phyloP scores from a whole-genome alignment of 2,329 filamentous ascomycete genomes.

The Incumbomyces lentus region DNA sequence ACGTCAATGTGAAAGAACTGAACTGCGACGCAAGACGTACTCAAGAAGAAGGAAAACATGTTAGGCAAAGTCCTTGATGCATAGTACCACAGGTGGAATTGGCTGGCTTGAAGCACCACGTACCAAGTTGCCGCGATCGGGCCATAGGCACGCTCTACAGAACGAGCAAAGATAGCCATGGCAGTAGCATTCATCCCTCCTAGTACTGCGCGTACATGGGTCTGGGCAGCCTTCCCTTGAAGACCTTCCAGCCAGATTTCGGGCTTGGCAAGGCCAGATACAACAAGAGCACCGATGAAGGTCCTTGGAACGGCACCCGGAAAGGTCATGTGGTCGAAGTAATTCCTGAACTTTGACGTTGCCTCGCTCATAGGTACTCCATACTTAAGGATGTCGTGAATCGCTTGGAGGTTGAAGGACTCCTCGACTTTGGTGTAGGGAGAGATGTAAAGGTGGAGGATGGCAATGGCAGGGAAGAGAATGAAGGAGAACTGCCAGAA shows the following conservation, averaged over 20 bases:
- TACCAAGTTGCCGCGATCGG: slow-evolving; percentile 65
- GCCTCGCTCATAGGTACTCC: slow-evolving; percentile 56
- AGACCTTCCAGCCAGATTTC: slow-evolving; percentile 45
- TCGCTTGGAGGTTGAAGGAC: slow-evolving; percentile 92
- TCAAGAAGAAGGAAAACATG: slow-evolving; percentile 86
- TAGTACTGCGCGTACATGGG: slow-evolving; percentile 60
- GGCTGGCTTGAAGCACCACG: slow-evolving; percentile 62
- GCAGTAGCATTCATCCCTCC: slow-evolving; percentile 64
- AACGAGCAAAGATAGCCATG: slow-evolving; percentile 55
- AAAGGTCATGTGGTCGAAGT: slow-evolving; percentile 85
- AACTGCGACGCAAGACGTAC: slow-evolving; percentile 40
- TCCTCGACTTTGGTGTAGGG: slow-evolving; percentile 98
- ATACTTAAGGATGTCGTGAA: slow-evolving; percentile 77
- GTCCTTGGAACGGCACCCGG: slow-evolving; percentile 85
- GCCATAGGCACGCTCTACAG: slow-evolving; percentile 60
- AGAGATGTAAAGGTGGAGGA: slow-evolving; percentile 60
- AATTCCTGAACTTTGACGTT: slow-evolving; percentile 43
- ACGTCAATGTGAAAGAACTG: not conserved
- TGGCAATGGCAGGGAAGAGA: slow-evolving; percentile 45
- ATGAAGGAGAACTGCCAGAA: slow-evolving; percentile 37
- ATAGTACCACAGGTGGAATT: slow-evolving; percentile 92
- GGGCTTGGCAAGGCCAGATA: slow-evolving; percentile 64
- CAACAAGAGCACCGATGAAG: slow-evolving; percentile 69
- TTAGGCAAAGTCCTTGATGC: slow-evolving; percentile 85
- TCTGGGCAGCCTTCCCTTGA: slow-evolving; percentile 45